Percentiles rank a stretch among this genome's conserved stretches.
phyloP scores from a whole-genome alignment of 495 filamentous ascomycete genomes.

The Rhypophila decipiens region DNA sequence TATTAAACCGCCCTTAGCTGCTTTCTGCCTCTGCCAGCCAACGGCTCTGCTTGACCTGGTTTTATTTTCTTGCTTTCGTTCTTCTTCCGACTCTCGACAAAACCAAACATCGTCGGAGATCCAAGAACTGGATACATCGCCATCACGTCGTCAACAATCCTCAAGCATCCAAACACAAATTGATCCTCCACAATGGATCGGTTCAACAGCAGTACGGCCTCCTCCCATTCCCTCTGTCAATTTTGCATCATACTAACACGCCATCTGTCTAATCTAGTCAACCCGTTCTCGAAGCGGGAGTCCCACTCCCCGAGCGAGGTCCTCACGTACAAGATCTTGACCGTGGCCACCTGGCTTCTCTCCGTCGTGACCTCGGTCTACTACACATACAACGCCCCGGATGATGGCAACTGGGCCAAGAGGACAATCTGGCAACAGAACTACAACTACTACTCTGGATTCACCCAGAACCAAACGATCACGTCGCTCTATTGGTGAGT shows the following conservation, averaged over 20 bases:
- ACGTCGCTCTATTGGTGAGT: conserved; percentile 71
- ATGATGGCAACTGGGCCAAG: conserved; percentile 50
- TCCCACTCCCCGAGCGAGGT: conserved; percentile 46
- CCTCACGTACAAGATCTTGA: conserved; percentile 57
- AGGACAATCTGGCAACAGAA: conserved; percentile 65
- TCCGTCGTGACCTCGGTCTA: conserved; percentile 61
- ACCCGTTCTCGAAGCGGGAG: conserved; percentile 63
- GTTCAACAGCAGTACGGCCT: conserved; percentile 31
- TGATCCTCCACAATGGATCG: conserved; percentile 35
- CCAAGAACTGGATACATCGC: no score
- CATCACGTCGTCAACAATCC: no score
- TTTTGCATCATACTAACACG: background rate
- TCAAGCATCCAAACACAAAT: no score
- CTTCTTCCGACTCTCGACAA: no score
- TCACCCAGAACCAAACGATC: conserved; percentile 65
- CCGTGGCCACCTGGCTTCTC: conserved; percentile 64
- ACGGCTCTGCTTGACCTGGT: no score
- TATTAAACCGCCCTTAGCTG: no score
- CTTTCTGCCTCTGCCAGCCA: no score
- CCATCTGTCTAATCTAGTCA: conserved; percentile 34
- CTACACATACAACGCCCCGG: conserved; percentile 57
- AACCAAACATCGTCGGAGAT: no score
- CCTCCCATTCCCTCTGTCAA: background rate
- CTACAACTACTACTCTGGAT: conserved; percentile 57
- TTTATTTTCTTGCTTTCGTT: no score